Conservation (phyloP, 2,329 filamentous ascomycete species). For the Colletotrichum lindemuthianum region DNA sequence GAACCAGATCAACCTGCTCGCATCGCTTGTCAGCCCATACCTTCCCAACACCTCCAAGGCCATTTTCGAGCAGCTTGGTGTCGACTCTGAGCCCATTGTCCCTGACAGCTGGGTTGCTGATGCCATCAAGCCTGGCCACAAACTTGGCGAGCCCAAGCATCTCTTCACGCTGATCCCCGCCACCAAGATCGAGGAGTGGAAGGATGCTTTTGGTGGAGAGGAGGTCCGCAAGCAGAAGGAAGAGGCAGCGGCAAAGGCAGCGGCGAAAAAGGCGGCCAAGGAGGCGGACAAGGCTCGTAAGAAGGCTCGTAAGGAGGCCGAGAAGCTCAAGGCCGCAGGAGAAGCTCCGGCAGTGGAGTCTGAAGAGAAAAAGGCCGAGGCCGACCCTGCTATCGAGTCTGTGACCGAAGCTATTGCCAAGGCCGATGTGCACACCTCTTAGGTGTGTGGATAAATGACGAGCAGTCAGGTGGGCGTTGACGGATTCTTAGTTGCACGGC, state of each 20-base stretch:
- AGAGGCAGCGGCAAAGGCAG: conserved; percentile 59
- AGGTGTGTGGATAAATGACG: background rate
- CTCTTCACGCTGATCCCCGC: conserved; percentile 86
- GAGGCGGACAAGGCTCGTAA: conserved; percentile 62
- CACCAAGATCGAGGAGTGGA: conserved; percentile 86
- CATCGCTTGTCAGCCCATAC: conserved; percentile 82
- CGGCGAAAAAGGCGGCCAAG: conserved; percentile 62
- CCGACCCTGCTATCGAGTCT: conserved; percentile 40
- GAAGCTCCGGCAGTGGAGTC: conserved; percentile 37
- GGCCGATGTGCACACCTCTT: conserved; percentile 41
- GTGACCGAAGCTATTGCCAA: conserved; percentile 40
- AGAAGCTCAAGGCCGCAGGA: conserved; percentile 27
- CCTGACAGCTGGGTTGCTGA: conserved; percentile 73
- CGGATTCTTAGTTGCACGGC: background rate
- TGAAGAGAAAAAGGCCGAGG: conserved; percentile 39
- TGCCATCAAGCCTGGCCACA: conserved; percentile 76
- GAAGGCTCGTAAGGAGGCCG: conserved; percentile 50
- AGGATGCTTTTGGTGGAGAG: conserved; percentile 75
- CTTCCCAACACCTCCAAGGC: conserved; percentile 81
- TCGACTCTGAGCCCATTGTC: conserved; percentile 63
- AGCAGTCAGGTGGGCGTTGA: conserved; percentile 14
- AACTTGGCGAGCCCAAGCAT: conserved; percentile 81
- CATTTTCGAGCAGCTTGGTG: conserved; percentile 81
- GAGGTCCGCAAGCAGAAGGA: conserved; percentile 76
- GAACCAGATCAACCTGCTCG: conserved; percentile 85